Conservation (phyloP, 495 filamentous ascomycete species). For the Rhypophila decipiens region DNA sequence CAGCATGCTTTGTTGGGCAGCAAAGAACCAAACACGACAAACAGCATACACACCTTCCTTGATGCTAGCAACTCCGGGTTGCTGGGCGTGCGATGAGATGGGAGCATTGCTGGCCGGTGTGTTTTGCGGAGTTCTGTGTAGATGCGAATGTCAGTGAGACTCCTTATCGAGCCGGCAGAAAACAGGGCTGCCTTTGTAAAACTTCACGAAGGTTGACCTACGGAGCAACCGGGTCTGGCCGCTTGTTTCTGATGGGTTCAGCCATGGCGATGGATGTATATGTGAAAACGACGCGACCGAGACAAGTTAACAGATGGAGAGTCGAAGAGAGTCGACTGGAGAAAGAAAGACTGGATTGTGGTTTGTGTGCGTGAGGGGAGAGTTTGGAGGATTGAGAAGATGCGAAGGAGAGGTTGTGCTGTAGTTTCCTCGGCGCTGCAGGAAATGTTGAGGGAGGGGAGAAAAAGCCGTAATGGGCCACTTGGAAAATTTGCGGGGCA, state of each 20-base stretch:
- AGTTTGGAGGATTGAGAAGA: constrained; percentile 10
- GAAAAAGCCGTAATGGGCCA: constrained; percentile 20
- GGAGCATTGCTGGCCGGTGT: constrained; percentile 91
- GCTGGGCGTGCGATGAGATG: constrained; percentile 95
- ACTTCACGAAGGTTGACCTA: constrained; percentile 29
- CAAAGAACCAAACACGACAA: constrained; percentile 5
- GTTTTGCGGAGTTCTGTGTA: constrained; percentile 83
- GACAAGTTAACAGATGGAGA: constrained; percentile 2
- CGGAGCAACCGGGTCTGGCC: constrained; percentile 76
- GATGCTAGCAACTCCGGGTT: constrained; percentile 91
- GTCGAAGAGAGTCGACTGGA: not conserved
- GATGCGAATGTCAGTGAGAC: constrained; percentile 20
- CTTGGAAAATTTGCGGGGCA: constrained; percentile 27
- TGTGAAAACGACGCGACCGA: constrained; percentile 6
- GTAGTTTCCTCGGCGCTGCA: constrained; percentile 8
- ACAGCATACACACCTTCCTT: constrained; percentile 71
- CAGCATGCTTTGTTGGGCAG: constrained; percentile 15
- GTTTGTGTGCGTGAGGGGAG: constrained; percentile 3
- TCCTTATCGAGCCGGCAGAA: constrained; percentile 10
- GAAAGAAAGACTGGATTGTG: not conserved
- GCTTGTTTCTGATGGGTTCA: constrained; percentile 87
- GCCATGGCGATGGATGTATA: constrained; percentile 53
- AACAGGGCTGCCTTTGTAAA: not conserved
- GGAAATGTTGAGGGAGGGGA: constrained; percentile 31
- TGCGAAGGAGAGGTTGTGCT: constrained; percentile 4